Evolutionary conservation across 148 eudicot species (phyloP).

Genomic region (Silene conica): DNA sequence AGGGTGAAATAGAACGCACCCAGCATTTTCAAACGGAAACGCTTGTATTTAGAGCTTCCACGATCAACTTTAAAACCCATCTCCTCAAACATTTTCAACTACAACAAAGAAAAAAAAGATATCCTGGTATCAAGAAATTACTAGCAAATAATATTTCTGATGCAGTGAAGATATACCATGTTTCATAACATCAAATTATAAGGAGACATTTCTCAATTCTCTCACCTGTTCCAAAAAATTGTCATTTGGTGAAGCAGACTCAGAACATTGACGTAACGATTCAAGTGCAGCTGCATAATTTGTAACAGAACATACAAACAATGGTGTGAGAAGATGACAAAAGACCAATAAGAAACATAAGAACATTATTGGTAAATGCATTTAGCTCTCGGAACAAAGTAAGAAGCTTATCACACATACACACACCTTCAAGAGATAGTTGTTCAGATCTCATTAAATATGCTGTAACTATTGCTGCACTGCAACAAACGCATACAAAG

Average conservation of each 20-base stretch:
- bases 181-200: not conserved
- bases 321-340: conserved; percentile 11
- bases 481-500: conserved; percentile 55
- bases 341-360: conserved; percentile 9
- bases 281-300: conserved; percentile 70
- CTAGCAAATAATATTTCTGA: not conserved
- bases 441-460: conserved; percentile 89
- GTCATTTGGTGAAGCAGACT: conserved; percentile 83
- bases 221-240: conserved; percentile 84
- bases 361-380: conserved; percentile 6
- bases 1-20: conserved; percentile 35
- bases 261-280: conserved; percentile 65
- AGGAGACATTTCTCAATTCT: conserved; percentile 7
- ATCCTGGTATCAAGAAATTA: not conserved
- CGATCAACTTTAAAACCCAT: conserved; percentile 87
- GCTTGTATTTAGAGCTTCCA: conserved; percentile 66
- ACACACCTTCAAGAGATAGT: conserved; percentile 77
- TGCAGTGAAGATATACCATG: not conserved
- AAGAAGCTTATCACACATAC: conserved; percentile 8
- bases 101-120: conserved; percentile 20
- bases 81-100: conserved; percentile 81
- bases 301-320: conserved; percentile 19
- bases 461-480: conserved; percentile 91
- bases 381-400: conserved; percentile 7
- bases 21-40: conserved; percentile 68